These are phyloP conservation scores for Lactifluus echinatus DNA, from an alignment of 768 basidiomycete genomes.

Conservation along the genomic window DNA sequence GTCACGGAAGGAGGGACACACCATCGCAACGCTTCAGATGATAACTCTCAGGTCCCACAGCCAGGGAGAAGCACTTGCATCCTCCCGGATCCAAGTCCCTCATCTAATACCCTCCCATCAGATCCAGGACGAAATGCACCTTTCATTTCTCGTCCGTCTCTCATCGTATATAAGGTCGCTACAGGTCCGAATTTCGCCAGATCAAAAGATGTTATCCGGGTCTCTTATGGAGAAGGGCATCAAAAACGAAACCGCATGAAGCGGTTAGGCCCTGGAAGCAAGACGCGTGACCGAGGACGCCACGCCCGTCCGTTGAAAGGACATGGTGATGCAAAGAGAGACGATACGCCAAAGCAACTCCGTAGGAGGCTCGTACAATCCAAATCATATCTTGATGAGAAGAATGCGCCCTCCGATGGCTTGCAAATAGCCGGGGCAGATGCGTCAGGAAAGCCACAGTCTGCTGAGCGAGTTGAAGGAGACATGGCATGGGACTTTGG, in stretches of 20 bases:
- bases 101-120: not conserved
- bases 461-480: constrained; percentile 14
- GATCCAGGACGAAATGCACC: not conserved
- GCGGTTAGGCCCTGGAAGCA: not conserved
- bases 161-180: constrained; percentile 12
- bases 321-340: not conserved
- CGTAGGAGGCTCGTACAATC: not conserved
- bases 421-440: not conserved
- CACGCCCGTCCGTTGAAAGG: not conserved
- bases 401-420: not conserved
- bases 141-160: constrained; percentile 1
- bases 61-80: not conserved
- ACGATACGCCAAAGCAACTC: not conserved
- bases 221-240: constrained; percentile 10
- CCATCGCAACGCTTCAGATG: not conserved
- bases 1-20: not conserved
- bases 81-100: not conserved
- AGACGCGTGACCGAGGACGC: not conserved
- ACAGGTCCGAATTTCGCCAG: constrained; percentile 2
- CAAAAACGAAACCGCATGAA: not conserved
- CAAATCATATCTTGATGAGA: not conserved
- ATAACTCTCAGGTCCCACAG: not conserved
- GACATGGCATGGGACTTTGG: constrained; percentile 18
- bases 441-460: not conserved
- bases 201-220: constrained; percentile 12